Evolutionary conservation across 495 filamentous ascomycete species (phyloP).

Genomic region (Daldinia bambusicola): DNA sequence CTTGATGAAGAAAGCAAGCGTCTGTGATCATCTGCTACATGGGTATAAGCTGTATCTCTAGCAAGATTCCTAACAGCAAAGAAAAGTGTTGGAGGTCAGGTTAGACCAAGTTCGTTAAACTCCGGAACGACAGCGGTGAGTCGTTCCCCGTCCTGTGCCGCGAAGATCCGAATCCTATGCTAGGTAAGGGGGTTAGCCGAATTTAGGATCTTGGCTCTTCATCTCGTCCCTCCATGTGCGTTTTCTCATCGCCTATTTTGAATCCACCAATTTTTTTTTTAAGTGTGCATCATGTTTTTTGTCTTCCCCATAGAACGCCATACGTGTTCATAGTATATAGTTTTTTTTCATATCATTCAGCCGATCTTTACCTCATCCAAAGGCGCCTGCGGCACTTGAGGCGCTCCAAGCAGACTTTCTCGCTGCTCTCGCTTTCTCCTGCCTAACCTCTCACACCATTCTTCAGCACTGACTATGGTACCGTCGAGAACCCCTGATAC

Average conservation of each 20-base stretch:
- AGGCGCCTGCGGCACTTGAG: slow-evolving; percentile 28
- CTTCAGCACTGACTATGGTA: slow-evolving; percentile 86
- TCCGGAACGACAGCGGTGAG: slow-evolving; percentile 15
- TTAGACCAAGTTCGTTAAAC: slow-evolving; percentile 35
- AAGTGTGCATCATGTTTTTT: slow-evolving; percentile 33
- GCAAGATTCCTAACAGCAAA: slow-evolving; percentile 38
- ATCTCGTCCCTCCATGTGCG: slow-evolving; percentile 20
- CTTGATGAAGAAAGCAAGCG: slow-evolving; percentile 6
- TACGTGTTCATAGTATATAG: slow-evolving; percentile 21
- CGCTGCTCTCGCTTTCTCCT: slow-evolving; percentile 57
- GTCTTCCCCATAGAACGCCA: slow-evolving; percentile 40
- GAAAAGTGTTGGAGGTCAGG: slow-evolving; percentile 38
- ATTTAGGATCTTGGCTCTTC: slow-evolving; percentile 24
- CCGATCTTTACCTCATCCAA: slow-evolving; percentile 43
- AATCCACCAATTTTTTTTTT: slow-evolving; percentile 33
- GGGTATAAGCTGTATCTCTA: slow-evolving; percentile 43
- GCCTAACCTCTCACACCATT: slow-evolving; percentile 83
- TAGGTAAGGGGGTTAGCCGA: slow-evolving; percentile 17
- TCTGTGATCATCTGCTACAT: slow-evolving; percentile 20
- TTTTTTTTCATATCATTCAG: slow-evolving; percentile 29
- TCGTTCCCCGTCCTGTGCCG: slow-evolving; percentile 24
- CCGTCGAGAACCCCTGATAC: slow-evolving; percentile 82
- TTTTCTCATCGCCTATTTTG: slow-evolving; percentile 26
- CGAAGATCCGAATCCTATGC: slow-evolving; percentile 24
- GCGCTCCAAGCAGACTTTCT: slow-evolving; percentile 35